A percentile compares a stretch with the other conserved stretches of the same genome.
phyloP scores from a whole-genome alignment of 1,284 basidiomycete species.

The Apiotrichum gamsii region DNA sequence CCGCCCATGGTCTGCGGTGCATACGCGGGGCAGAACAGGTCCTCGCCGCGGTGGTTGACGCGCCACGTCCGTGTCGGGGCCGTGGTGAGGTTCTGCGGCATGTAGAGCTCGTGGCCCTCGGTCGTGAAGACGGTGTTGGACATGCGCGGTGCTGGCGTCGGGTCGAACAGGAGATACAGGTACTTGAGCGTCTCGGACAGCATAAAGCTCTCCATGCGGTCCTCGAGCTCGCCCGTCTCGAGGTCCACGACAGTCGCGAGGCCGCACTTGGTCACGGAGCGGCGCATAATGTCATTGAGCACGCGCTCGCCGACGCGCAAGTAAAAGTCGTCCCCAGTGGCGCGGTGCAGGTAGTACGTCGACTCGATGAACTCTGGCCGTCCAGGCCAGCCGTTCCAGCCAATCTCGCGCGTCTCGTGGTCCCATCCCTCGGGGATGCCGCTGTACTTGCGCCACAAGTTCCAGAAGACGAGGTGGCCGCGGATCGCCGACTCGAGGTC shows the following conservation, averaged over 20 bases:
- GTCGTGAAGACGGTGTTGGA: slow-evolving; percentile 73
- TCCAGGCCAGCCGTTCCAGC: slow-evolving; percentile 74
- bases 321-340: slow-evolving; percentile 84
- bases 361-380: slow-evolving; percentile 86
- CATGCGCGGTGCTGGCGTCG: slow-evolving; percentile 66
- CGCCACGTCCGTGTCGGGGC: slow-evolving; percentile 52
- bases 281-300: slow-evolving; percentile 63
- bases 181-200: slow-evolving; percentile 91
- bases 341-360: slow-evolving; percentile 87
- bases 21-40: slow-evolving; percentile 67
- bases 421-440: slow-evolving; percentile 88
- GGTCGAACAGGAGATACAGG: slow-evolving; percentile 84
- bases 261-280: slow-evolving; percentile 76
- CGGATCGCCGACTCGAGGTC: slow-evolving; percentile 84
- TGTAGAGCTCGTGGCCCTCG: slow-evolving; percentile 79
- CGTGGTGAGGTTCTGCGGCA: slow-evolving; percentile 55
- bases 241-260: slow-evolving; percentile 74
- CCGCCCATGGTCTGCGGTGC: slow-evolving; percentile 50
- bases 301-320: slow-evolving; percentile 81
- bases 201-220: slow-evolving; percentile 89
- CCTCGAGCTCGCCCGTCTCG: slow-evolving; percentile 64
- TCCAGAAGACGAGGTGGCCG: slow-evolving; percentile 78
- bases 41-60: slow-evolving; percentile 55
- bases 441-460: slow-evolving; percentile 75
- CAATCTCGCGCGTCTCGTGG: slow-evolving; percentile 63